Conservation (phyloP, 331 rosid genomes). For the Quercus tomentella region DNA sequence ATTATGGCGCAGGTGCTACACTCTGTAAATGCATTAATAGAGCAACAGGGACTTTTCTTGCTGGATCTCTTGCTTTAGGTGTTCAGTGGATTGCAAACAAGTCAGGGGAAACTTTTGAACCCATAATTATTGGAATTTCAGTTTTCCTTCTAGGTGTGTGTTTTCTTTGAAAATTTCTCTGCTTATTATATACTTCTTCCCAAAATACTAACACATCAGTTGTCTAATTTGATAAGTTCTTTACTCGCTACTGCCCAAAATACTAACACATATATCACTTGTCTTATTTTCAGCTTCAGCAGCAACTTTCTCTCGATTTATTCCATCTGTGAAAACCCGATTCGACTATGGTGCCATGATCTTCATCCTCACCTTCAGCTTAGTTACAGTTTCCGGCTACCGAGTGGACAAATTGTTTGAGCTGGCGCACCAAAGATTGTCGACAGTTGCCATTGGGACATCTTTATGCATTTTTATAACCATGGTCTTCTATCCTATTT, state of each 20-base stretch:
- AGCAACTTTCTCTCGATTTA: conserved; percentile 1
- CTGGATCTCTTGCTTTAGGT: neutral
- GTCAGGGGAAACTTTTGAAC: neutral
- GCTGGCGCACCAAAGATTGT: neutral
- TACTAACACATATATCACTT: too few relatives aligned
- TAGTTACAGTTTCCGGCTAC: neutral
- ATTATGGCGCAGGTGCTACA: neutral
- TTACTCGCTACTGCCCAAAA: too few relatives aligned
- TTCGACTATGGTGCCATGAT: neutral
- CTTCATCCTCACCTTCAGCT: conserved; percentile 9
- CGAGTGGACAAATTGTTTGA: neutral
- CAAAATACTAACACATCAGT: neutral
- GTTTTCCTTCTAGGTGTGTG: neutral
- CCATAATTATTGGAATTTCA: neutral
- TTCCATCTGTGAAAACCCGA: neutral
- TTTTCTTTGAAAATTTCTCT: neutral
- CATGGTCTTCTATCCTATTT: neutral
- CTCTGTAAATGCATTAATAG: neutral
- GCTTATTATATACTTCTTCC: too few relatives aligned
- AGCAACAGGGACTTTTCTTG: neutral
- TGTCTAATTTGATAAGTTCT: neutral
- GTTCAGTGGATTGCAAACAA: neutral
- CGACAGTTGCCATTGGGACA: neutral
- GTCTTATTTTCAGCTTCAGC: neutral
- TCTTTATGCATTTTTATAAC: neutral